These are phyloP conservation scores for Uronychia binucleata DNA, from an alignment of 73 alveolate species.

Conservation along the genomic window DNA sequence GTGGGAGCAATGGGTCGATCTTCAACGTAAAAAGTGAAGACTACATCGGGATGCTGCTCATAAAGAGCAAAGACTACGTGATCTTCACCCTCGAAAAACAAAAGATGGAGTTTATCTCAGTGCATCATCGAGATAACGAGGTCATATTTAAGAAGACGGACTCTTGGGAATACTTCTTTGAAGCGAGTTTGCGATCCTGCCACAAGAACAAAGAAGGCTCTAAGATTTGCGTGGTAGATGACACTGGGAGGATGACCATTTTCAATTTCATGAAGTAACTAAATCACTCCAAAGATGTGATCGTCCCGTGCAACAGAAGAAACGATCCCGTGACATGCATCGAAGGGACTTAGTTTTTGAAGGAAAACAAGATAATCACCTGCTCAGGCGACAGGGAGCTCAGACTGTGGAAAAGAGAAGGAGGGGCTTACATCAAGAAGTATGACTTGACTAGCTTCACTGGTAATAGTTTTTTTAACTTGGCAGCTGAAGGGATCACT, in stretches of 20 bases:
- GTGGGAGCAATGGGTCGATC: conserved; percentile 29
- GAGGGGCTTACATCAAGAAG: conserved; percentile 49
- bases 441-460: conserved; percentile 45
- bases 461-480: background rate
- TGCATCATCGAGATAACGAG: conserved; percentile 7
- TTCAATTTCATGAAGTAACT: conserved; percentile 57
- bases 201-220: conserved; percentile 63
- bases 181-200: conserved; percentile 42
- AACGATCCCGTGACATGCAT: conserved; percentile 61
- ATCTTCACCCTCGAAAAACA: conserved; percentile 58
- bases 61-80: conserved; percentile 47
- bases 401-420: conserved; percentile 51
- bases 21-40: conserved; percentile 61
- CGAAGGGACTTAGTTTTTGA: conserved; percentile 36
- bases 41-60: conserved; percentile 47
- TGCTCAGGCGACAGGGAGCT: conserved; percentile 62
- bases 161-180: conserved; percentile 65
- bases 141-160: conserved; percentile 49
- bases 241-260: conserved; percentile 32
- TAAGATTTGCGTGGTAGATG: conserved; percentile 41
- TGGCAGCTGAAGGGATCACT: conserved; percentile 28
- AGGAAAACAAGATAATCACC: conserved; percentile 43
- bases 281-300: conserved; percentile 47
- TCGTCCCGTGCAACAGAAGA: conserved; percentile 57
- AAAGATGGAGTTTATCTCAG: conserved; percentile 48